Evolutionary conservation across 1,139 yeast genomes (phyloP), one percentile per base, ranked within the genome.

Genomic region (Saccharomycopsis phalli): DNA sequence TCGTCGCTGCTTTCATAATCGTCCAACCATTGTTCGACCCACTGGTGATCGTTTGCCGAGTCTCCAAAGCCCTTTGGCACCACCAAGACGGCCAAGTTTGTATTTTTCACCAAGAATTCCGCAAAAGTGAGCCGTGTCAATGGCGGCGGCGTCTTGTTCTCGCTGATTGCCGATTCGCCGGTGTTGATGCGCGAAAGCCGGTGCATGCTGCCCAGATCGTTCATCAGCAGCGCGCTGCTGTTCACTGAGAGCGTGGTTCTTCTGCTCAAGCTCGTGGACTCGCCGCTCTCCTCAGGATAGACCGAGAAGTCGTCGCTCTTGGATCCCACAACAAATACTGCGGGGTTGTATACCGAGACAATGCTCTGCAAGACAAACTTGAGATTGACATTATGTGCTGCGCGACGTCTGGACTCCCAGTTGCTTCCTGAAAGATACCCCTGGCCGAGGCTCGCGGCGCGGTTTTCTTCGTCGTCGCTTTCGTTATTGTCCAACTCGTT

Each of bases 301-400:
- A 10, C n/a, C 13, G 17, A n/a, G n/a, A 23, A 27, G 11, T 38
- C 34, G 11, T 22, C 35, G 8, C 32, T 28, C 22, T 45, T 45
- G 17, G 44, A 36, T 1, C 48, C 48, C 27, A 45, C 33, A 17
- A 45, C 42, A 34, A 45, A 33, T 5, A 43, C 17, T n/a, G 34
- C 27, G 7, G 48, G 48, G 11, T 19, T 21, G 36, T 45, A 45
- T 10, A 43, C 41, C 27, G 26, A 20, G 14, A 45, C 35, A 33
- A 45, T 32, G 19, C 38, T 44, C 7, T 23, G 28, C 4, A 45
- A 19, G 4, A 45, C 42, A 36, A 37, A 42, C 20, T 40, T 43
- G 20, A 45, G 29, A 31, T 26, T 26, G 8, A 14, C n/a, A 14
- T 6, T 26, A 5, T 6, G 13, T n/a, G 10, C 16, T 5, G 5